A percentile compares a stretch with the other conserved stretches of the same genome.
Evolutionary conservation across 306 rosid species (phyloP).

Genomic region (Sicyos edulis): DNA sequence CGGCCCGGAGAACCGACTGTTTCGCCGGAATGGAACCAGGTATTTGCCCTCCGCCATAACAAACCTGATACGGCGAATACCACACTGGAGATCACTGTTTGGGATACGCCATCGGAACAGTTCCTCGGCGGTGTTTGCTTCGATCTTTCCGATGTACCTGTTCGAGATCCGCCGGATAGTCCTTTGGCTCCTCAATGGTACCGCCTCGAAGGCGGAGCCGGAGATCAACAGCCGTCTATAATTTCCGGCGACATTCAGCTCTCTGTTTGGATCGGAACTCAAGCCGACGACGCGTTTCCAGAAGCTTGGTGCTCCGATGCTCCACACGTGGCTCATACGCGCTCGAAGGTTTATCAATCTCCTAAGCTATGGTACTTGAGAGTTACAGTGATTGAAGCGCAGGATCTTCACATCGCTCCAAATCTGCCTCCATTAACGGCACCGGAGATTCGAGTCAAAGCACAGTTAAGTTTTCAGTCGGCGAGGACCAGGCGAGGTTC

Average conservation of each 20-base stretch:
- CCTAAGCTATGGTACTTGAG: slow-evolving; percentile 56
- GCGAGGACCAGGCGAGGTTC: slow-evolving; percentile 61
- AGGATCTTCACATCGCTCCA: slow-evolving; percentile 51
- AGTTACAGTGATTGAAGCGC: slow-evolving; percentile 44
- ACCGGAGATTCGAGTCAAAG: slow-evolving; percentile 67
- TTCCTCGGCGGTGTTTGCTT: slow-evolving; percentile 77
- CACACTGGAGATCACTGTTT: slow-evolving; percentile 60
- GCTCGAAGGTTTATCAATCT: slow-evolving; percentile 54
- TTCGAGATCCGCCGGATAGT: slow-evolving; percentile 49
- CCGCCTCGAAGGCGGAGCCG: slow-evolving; percentile 38
- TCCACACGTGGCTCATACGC: slow-evolving; percentile 41
- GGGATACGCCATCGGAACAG: slow-evolving; percentile 55
- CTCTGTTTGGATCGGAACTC: slow-evolving; percentile 55
- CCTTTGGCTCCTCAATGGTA: slow-evolving; percentile 52
- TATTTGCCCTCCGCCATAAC: slow-evolving; percentile 50
- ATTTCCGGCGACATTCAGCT: slow-evolving; percentile 51
- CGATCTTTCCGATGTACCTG: slow-evolving; percentile 40
- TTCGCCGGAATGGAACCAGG: slow-evolving; percentile 81
- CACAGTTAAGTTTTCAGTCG: slow-evolving; percentile 64
- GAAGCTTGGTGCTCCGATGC: slow-evolving; percentile 58
- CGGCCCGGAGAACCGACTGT: slow-evolving; percentile 56
- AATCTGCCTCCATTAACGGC: slow-evolving; percentile 85
- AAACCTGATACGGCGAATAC: slow-evolving; percentile 40
- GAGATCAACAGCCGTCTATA: slow-evolving; percentile 27
- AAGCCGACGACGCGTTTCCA: slow-evolving; percentile 46